Evolutionary conservation across 305 asterid species (phyloP).

Genomic region (Plantago coronopus): DNA sequence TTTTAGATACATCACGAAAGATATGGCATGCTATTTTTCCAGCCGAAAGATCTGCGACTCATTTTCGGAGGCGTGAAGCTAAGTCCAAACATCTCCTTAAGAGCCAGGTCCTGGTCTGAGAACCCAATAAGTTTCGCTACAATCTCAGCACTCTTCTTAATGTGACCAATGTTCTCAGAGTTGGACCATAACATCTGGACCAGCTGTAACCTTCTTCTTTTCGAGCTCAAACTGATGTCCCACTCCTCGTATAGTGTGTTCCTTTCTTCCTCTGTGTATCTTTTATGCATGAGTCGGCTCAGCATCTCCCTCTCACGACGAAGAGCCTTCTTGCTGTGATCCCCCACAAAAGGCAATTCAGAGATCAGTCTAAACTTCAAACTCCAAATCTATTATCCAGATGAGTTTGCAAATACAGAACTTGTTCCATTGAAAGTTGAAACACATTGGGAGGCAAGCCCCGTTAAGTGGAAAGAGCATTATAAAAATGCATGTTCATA

Average conservation of each 20-base stretch:
- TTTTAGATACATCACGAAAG: slow-evolving; percentile 36
- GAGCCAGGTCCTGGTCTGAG: slow-evolving; percentile 59
- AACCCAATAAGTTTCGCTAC: slow-evolving; percentile 83
- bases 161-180: slow-evolving; percentile 36
- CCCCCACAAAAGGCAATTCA: slow-evolving; percentile 16
- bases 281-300: slow-evolving; percentile 61
- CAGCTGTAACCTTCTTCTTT: slow-evolving; percentile 66
- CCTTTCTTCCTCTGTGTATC: slow-evolving; percentile 60
- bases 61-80: slow-evolving; percentile 76
- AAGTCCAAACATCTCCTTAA: slow-evolving; percentile 94
- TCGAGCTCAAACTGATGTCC: slow-evolving; percentile 65
- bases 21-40: slow-evolving; percentile 69
- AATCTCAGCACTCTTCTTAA: slow-evolving; percentile 62
- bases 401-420: too few species aligned
- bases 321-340: slow-evolving; percentile 72
- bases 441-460: too few species aligned
- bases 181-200: slow-evolving; percentile 59
- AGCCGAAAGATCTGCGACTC: slow-evolving; percentile 65
- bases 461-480: too few species aligned
- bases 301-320: slow-evolving; percentile 69
- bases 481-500: too few species aligned
- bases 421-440: neutral
- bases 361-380: slow-evolving; percentile 9
- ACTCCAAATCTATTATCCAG: neutral
- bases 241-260: slow-evolving; percentile 54